Percentiles rank a stretch among this genome's conserved stretches.
phyloP scores from a whole-genome alignment of 2,329 filamentous ascomycete genomes.

The Berkeleyomyces rouxiae region DNA sequence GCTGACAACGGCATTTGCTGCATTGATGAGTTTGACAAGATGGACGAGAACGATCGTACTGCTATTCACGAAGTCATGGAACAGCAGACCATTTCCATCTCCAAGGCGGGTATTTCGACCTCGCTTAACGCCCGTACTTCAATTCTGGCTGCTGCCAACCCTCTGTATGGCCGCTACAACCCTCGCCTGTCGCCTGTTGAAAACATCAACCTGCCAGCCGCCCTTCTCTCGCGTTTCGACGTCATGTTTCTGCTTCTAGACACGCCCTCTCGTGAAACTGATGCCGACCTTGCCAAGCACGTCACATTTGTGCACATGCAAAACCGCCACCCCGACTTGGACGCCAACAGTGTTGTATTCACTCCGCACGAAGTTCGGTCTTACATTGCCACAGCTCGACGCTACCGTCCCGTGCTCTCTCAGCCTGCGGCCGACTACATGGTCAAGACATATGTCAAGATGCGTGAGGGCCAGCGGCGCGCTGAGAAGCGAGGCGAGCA shows the following conservation, averaged over 20 bases:
- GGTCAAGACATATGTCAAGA: slow-evolving; percentile 86
- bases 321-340: slow-evolving; percentile 71
- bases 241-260: slow-evolving; percentile 93
- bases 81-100: slow-evolving; percentile 73
- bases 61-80: slow-evolving; percentile 83
- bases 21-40: slow-evolving; percentile 80
- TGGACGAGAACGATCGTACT: slow-evolving; percentile 69
- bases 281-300: slow-evolving; percentile 88
- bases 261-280: slow-evolving; percentile 73
- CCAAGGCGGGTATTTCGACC: slow-evolving; percentile 52
- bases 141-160: slow-evolving; percentile 90
- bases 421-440: slow-evolving; percentile 85
- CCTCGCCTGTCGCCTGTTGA: slow-evolving; percentile 92
- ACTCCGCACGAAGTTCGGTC: slow-evolving; percentile 85
- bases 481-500: slow-evolving; percentile 84
- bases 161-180: slow-evolving; percentile 95
- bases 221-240: slow-evolving; percentile 91
- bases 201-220: slow-evolving; percentile 98
- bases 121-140: slow-evolving; percentile 92
- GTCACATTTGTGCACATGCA: slow-evolving; percentile 97
- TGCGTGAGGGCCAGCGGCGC: slow-evolving; percentile 80
- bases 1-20: slow-evolving; percentile 75
- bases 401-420: slow-evolving; percentile 74
- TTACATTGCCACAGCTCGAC: slow-evolving; percentile 84
- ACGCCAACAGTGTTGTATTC: slow-evolving; percentile 44